Conservation (phyloP, 352 stramenopile genomes). For the Pythium oligandrum region DNA sequence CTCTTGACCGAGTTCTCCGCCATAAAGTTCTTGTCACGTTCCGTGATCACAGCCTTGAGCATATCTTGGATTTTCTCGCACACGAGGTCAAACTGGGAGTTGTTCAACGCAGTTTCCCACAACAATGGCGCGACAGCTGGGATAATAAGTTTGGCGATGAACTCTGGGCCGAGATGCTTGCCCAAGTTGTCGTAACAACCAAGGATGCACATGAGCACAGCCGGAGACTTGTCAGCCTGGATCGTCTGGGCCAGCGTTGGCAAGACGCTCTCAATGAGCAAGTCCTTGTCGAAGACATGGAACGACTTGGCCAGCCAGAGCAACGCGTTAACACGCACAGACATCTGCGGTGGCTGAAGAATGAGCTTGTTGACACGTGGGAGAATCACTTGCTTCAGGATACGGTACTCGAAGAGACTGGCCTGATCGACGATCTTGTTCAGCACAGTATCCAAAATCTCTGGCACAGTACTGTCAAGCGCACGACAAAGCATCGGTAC, state of each 20-base stretch:
- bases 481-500: slow-evolving; percentile 84
- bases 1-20: slow-evolving; percentile 63
- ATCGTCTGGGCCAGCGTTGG: slow-evolving; percentile 71
- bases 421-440: slow-evolving; percentile 88
- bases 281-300: slow-evolving; percentile 86
- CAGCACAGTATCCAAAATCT: slow-evolving; percentile 84
- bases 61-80: slow-evolving; percentile 87
- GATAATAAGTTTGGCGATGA: slow-evolving; percentile 78
- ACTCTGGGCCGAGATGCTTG: slow-evolving; percentile 83
- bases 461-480: slow-evolving; percentile 75
- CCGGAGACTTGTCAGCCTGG: slow-evolving; percentile 75
- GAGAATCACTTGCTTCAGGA: slow-evolving; percentile 85
- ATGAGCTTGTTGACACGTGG: slow-evolving; percentile 87
- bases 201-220: slow-evolving; percentile 84
- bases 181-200: slow-evolving; percentile 86
- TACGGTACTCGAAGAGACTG: slow-evolving; percentile 85
- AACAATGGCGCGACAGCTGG: slow-evolving; percentile 73
- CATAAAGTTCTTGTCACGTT: slow-evolving; percentile 76
- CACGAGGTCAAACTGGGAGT: slow-evolving; percentile 79
- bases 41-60: slow-evolving; percentile 81
- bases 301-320: slow-evolving; percentile 86
- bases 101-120: slow-evolving; percentile 78
- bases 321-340: slow-evolving; percentile 80
- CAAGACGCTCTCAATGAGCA: slow-evolving; percentile 79
- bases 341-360: slow-evolving; percentile 71